phyloP scores from a whole-genome alignment of 2,329 filamentous ascomycete genomes.

The Bisporella sp. region DNA sequence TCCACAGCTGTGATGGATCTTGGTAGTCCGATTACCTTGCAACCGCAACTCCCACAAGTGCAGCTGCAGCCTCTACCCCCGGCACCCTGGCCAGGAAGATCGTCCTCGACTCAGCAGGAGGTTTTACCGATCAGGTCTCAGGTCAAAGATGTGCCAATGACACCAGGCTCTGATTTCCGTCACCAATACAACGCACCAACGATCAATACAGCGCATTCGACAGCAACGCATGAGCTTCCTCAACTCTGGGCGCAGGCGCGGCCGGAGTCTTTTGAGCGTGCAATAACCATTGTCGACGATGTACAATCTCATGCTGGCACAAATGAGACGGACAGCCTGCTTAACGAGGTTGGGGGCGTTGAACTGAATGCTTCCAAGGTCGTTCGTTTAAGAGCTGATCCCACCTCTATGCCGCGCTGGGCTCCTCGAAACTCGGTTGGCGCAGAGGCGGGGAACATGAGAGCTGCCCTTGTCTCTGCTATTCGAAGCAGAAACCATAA shows the following conservation, averaged over 20 bases:
- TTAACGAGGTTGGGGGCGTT: conserved; percentile 30
- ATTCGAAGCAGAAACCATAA: conserved; percentile 51
- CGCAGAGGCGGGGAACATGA: conserved; percentile 37
- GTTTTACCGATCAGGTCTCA: not conserved
- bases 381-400: conserved; percentile 41
- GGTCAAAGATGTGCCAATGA: not conserved
- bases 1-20: too few relatives aligned
- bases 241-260: not conserved
- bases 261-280: conserved; percentile 13
- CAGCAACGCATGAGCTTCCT: too few relatives aligned
- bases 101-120: conserved; percentile 12
- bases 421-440: conserved; percentile 39
- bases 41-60: conserved; percentile 5
- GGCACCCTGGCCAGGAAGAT: conserved; percentile 9
- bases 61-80: conserved; percentile 6
- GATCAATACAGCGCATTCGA: not conserved
- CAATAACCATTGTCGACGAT: conserved; percentile 17
- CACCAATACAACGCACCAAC: not conserved
- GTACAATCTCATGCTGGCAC: conserved; percentile 20
- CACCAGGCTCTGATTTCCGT: conserved; percentile 2
- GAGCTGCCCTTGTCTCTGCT: conserved; percentile 43
- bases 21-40: too few relatives aligned
- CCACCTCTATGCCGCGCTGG: conserved; percentile 44
- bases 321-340: conserved; percentile 29
- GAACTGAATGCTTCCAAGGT: conserved; percentile 36